A percentile compares a stretch with the other conserved stretches of the same genome.
Conservation (phyloP, 805 yeast species). For the Lipomyces sp. region DNA sequence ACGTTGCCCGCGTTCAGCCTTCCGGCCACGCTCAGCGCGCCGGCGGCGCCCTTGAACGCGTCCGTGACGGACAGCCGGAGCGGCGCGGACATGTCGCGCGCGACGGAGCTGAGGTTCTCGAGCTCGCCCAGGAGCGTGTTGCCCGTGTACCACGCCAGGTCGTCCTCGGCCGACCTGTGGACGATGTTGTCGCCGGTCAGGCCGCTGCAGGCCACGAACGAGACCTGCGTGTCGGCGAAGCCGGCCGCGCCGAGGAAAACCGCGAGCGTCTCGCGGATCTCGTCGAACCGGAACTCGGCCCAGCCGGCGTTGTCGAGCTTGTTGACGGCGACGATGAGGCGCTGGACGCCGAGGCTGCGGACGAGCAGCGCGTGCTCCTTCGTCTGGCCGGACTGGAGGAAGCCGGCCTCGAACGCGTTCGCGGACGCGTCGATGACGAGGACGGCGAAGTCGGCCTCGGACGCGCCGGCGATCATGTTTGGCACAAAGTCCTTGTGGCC, state of each 20-base stretch:
- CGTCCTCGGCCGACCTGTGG: conserved; percentile 38
- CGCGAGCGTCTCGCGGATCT: conserved; percentile 48
- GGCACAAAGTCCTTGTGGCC: conserved; percentile 83
- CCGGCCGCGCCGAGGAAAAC: conserved; percentile 58
- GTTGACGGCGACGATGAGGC: conserved; percentile 61
- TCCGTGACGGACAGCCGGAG: conserved; percentile 65
- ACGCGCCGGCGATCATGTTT: conserved; percentile 77
- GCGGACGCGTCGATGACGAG: conserved; percentile 64
- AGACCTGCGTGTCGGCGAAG: conserved; percentile 42
- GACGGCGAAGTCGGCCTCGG: conserved; percentile 54
- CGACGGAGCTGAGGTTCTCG: conserved; percentile 16
- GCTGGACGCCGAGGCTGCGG: conserved; percentile 60
- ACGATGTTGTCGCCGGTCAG: conserved; percentile 64
- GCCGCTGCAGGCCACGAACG: conserved; percentile 68
- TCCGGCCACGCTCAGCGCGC: conserved; percentile 54
- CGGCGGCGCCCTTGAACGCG: conserved; percentile 49
- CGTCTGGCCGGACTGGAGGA: conserved; percentile 66
- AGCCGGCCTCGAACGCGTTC: conserved; percentile 71
- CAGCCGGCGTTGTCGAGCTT: conserved; percentile 65
- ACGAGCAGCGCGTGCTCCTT: conserved; percentile 74
- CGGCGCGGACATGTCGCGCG: conserved; percentile 40
- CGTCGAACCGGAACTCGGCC: conserved; percentile 51
- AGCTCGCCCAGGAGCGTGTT: conserved; percentile 43
- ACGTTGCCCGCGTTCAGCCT: conserved; percentile 64
- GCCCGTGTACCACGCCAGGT: conserved; percentile 47